Conservation (phyloP, 1,284 basidiomycete species). For the Irpex rosettiformis region DNA sequence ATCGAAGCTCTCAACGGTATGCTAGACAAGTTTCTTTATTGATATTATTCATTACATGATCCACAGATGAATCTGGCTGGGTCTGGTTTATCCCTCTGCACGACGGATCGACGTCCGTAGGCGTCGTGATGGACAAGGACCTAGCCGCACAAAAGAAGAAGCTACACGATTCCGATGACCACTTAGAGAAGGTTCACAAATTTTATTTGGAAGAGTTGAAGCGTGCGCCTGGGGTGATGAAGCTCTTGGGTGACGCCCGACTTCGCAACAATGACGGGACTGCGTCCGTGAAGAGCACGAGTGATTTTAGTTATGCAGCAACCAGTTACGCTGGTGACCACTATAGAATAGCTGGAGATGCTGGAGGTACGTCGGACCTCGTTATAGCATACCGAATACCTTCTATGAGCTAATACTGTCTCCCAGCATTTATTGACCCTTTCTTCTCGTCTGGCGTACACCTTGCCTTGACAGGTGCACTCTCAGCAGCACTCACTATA, state of each 20-base stretch:
- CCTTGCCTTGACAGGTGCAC: constrained; percentile 53
- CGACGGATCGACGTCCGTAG: constrained; percentile 59
- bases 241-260: constrained; percentile 38
- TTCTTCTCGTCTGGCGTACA: constrained; percentile 67
- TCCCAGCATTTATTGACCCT: constrained; percentile 60
- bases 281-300: constrained; percentile 36
- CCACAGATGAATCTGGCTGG: constrained; percentile 66
- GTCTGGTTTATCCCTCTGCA: constrained; percentile 71
- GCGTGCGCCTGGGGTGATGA: constrained; percentile 42
- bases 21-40: constrained; percentile 5
- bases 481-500: constrained; percentile 49
- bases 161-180: not conserved
- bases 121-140: constrained; percentile 59
- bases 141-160: constrained; percentile 7
- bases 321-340: constrained; percentile 49
- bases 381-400: too few relatives aligned
- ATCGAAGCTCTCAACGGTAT: constrained; percentile 65
- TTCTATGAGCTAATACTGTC: not conserved
- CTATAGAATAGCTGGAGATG: constrained; percentile 64
- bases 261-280: constrained; percentile 22
- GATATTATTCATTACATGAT: not conserved
- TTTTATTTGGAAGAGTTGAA: constrained; percentile 33
- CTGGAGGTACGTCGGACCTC: constrained; percentile 50
- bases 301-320: constrained; percentile 67
- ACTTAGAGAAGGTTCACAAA: constrained; percentile 1